Conservation (phyloP, 2,329 filamentous ascomycete genomes). For the Talaromyces albobiverticillius region DNA sequence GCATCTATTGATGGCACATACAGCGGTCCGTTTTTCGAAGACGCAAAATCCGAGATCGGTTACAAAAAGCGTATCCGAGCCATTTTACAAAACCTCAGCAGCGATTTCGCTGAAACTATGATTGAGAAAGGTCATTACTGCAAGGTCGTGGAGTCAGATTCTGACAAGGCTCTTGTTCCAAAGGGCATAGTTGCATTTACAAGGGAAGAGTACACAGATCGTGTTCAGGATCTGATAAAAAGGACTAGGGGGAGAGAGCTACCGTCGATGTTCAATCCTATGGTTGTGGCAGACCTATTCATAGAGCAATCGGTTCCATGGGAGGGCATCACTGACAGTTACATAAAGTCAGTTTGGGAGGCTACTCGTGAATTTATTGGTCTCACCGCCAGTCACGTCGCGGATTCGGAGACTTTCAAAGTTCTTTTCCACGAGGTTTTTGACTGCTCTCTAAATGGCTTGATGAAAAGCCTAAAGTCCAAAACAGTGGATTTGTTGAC, state of each 20-base stretch:
- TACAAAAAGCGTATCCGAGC: conserved; percentile 24
- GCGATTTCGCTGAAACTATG: conserved; percentile 20
- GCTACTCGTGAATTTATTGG: conserved; percentile 35
- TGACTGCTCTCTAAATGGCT: conserved; percentile 38
- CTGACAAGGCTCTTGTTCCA: neutral
- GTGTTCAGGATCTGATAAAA: conserved; percentile 37
- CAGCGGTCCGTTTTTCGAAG: conserved; percentile 30
- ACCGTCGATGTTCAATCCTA: conserved; percentile 59
- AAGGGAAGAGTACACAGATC: neutral
- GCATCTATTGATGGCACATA: conserved; percentile 33
- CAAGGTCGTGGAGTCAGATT: conserved; percentile 13
- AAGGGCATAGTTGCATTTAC: neutral
- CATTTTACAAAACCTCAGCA: conserved; percentile 19
- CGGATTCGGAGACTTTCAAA: conserved; percentile 39
- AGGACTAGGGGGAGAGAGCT: conserved; percentile 55
- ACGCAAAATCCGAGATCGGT: conserved; percentile 17
- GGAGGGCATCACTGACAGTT: conserved; percentile 39
- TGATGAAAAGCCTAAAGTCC: conserved; percentile 33
- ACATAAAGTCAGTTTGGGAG: conserved; percentile 36
- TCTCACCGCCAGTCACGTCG: conserved; percentile 32
- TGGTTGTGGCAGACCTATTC: conserved; percentile 60
- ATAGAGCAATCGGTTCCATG: conserved; percentile 57
- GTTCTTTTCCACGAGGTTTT: conserved; percentile 39
- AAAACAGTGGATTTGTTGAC: conserved; percentile 27
- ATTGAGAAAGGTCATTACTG: conserved; percentile 14